Evolutionary conservation across 23 red algal species (phyloP), one percentile per base, ranked within the genome.

Genomic region (Gracilaria gracilis): DNA sequence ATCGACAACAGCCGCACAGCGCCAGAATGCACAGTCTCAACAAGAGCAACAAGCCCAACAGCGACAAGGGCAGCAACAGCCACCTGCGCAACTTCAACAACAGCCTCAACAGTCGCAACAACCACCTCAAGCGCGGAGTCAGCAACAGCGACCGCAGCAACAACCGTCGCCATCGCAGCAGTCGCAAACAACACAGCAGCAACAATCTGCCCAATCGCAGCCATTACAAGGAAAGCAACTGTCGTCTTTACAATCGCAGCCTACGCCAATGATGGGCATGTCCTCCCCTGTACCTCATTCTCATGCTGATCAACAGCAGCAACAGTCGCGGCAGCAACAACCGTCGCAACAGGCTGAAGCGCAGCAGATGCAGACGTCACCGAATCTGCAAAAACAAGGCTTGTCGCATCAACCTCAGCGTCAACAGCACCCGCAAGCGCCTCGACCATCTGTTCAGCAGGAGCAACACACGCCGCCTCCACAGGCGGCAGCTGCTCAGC

Each of bases 51-150:
- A 35, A 35, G 31, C 49, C 1, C 76, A 59, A 38, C 51, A 81
- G 49, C 76, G 75, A 36, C 83, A 72, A 39, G 67, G 8, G 24
- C 83, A 87, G 23, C 62, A 74, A 12, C 42, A 51, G 65, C 31
- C 44, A n/a, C 19, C 61, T 29, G 1, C 35, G 7, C 83, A 87
- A 58, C 17, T 19, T 24, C 75, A 67, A 34, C 88, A 91, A 34
- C 55, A 83, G 76, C 25, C 35, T 16, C 75, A 81, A 16, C 61
- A 91, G 57, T 12, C 37, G 28, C 87, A 81, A 24, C 23, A 51
- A 36, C 87, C 40, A 6, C 29, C 62, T 19, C 87, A 80, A 38
- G 0, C 54, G 29, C 73, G 49, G 3, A 25, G 2, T 39, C 67
- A 31, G 65, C 38, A 38, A 23, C 84, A 88, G 40, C 2, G 48